phyloP scores from a whole-genome alignment of 1,284 basidiomycete genomes.

The Sporisorium iseilematis-ciliati region DNA sequence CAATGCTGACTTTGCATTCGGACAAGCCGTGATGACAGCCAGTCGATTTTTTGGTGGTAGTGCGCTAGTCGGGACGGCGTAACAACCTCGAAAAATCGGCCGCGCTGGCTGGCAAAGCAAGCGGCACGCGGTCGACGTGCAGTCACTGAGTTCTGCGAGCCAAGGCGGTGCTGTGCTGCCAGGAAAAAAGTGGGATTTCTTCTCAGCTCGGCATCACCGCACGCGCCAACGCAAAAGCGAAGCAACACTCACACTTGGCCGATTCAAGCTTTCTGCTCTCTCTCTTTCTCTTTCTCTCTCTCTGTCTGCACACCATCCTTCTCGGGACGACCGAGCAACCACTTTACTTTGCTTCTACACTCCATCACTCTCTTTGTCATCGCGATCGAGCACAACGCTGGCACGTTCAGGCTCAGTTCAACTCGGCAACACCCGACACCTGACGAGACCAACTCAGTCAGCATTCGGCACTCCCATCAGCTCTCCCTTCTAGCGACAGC shows the following conservation, averaged over 20 bases:
- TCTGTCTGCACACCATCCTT: neutral
- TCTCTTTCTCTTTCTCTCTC: neutral
- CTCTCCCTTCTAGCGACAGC: neutral
- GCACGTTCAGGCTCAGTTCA: constrained; percentile 1
- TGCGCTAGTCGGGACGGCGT: neutral
- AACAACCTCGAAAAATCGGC: neutral
- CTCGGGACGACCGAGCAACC: constrained; percentile 15
- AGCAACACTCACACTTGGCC: neutral
- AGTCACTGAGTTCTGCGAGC: no score
- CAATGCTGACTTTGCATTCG: constrained; percentile 1
- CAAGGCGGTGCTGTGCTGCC: constrained; percentile 5
- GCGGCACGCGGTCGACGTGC: constrained; percentile 10
- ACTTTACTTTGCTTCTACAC: neutral
- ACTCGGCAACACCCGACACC: neutral
- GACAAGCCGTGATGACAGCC: neutral
- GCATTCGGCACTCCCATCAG: neutral
- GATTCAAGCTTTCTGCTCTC: no score
- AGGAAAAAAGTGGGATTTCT: neutral
- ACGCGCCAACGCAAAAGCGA: constrained; percentile 23
- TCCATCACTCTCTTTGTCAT: neutral
- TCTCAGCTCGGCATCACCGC: constrained; percentile 23
- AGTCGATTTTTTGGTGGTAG: neutral
- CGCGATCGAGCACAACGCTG: constrained; percentile 7
- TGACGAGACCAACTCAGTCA: neutral
- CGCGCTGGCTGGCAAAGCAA: neutral